Percentiles rank a stretch among this genome's conserved stretches.
Conservation (phyloP, 106 monocot genomes). For the Phalaenopsis equestris region DNA sequence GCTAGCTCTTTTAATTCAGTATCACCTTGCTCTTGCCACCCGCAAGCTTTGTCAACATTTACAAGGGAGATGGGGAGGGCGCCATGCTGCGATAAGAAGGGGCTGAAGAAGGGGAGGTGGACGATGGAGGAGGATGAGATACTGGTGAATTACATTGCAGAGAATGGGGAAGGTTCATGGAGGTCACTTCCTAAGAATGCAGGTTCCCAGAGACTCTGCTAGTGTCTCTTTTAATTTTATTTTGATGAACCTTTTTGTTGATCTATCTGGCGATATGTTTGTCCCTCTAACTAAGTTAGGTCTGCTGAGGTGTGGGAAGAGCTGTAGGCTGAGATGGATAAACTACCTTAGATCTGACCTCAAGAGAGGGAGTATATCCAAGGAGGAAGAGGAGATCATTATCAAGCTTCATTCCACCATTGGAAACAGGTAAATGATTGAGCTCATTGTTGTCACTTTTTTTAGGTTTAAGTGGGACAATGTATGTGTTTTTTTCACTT, state of each 20-base stretch:
- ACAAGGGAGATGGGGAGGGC: slow-evolving; percentile 36
- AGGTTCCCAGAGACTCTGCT: slow-evolving; percentile 6
- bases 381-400: slow-evolving; percentile 29
- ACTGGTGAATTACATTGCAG: slow-evolving; percentile 26
- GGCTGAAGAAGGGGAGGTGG: slow-evolving; percentile 55
- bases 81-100: slow-evolving; percentile 58
- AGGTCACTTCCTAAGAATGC: slow-evolving; percentile 59
- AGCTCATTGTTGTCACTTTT: too few species aligned
- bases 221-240: background rate
- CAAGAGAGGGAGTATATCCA: slow-evolving; percentile 32
- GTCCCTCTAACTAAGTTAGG: background rate
- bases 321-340: slow-evolving; percentile 38
- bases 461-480: too few species aligned
- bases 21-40: background rate
- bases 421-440: slow-evolving; percentile 23
- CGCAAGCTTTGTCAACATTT: background rate
- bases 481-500: too few species aligned
- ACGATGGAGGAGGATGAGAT: slow-evolving; percentile 45
- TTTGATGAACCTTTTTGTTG: background rate
- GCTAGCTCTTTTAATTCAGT: background rate
- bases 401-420: slow-evolving; percentile 30
- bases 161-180: slow-evolving; percentile 54
- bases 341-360: slow-evolving; percentile 32
- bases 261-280: background rate
- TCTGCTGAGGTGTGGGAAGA: slow-evolving; percentile 36